Conservation (phyloP, 2,329 filamentous ascomycete genomes). For the Colletotrichum karsti region DNA sequence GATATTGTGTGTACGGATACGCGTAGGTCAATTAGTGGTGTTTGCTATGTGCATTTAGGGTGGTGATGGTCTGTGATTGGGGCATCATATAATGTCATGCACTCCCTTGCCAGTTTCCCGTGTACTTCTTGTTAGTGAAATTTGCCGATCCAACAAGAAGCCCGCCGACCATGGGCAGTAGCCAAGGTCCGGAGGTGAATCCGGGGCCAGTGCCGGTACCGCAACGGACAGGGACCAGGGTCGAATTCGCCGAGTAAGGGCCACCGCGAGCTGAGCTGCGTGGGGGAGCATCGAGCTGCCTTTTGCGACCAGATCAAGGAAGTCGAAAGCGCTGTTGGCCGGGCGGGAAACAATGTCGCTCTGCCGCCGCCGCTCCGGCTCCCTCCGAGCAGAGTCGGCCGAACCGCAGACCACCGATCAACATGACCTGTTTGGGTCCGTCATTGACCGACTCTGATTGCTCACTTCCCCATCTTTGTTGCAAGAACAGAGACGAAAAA, state of each 20-base stretch:
- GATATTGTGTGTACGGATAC: no score
- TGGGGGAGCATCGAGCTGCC: constrained; percentile 12
- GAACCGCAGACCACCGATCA: background rate
- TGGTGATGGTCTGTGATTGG: background rate
- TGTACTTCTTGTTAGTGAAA: background rate
- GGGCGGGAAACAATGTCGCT: background rate
- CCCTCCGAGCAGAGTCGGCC: background rate
- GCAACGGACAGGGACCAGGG: constrained; percentile 4
- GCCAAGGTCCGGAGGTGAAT: constrained; percentile 3
- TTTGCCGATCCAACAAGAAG: background rate
- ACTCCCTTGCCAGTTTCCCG: background rate
- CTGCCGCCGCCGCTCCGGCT: background rate
- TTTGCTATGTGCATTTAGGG: background rate
- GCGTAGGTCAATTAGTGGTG: background rate
- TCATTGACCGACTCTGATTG: background rate
- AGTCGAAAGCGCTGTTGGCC: constrained; percentile 18
- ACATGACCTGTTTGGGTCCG: background rate
- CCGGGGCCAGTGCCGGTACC: constrained; percentile 3
- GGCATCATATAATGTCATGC: background rate
- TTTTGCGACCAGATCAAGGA: background rate
- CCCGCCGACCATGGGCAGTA: background rate
- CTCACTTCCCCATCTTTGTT: background rate
- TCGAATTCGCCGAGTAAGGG: constrained; percentile 4
- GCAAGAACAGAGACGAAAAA: background rate
- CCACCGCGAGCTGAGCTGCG: no score